Evolutionary conservation across 2,329 filamentous ascomycete species (phyloP).

Genomic region (Mycosphaerelloides madeirae): DNA sequence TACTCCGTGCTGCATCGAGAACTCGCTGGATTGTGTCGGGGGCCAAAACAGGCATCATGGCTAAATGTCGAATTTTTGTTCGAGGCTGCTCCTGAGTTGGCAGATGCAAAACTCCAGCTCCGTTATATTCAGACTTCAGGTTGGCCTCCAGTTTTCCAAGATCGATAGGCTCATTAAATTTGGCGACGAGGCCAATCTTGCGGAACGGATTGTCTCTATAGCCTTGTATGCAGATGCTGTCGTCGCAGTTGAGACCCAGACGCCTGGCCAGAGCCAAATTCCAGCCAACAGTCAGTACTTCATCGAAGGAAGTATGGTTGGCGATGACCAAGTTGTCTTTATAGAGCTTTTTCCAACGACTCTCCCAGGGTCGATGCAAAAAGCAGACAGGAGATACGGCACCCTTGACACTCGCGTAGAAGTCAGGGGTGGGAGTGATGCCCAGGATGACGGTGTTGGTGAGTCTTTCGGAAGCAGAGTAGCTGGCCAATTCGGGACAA

Average conservation of each 20-base stretch:
- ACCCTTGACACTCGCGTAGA: no score
- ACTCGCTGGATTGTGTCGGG: conserved; percentile 35
- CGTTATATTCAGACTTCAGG: neutral
- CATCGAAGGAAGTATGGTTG: conserved; percentile 37
- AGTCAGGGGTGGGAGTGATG: no score
- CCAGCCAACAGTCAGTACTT: conserved; percentile 37
- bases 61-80: conserved; percentile 15
- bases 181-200: conserved; percentile 36
- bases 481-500: no score
- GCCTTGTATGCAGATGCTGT: conserved; percentile 31
- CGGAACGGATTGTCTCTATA: conserved; percentile 37
- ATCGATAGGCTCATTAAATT: conserved; percentile 5
- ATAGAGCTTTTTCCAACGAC: no score
- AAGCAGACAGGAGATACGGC: no score
- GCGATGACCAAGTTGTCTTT: conserved; percentile 18
- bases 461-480: no score
- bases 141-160: conserved; percentile 20
- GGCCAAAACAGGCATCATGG: conserved; percentile 41
- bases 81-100: neutral
- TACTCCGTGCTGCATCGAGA: conserved; percentile 25
- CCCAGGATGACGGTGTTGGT: no score
- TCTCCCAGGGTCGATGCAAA: no score
- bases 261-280: conserved; percentile 32
- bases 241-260: conserved; percentile 28
- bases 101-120: neutral